These are phyloP conservation scores for Rhizopus delemar DNA, from an alignment of 371 early-diverging fungal genomes.

Conservation along the genomic window DNA sequence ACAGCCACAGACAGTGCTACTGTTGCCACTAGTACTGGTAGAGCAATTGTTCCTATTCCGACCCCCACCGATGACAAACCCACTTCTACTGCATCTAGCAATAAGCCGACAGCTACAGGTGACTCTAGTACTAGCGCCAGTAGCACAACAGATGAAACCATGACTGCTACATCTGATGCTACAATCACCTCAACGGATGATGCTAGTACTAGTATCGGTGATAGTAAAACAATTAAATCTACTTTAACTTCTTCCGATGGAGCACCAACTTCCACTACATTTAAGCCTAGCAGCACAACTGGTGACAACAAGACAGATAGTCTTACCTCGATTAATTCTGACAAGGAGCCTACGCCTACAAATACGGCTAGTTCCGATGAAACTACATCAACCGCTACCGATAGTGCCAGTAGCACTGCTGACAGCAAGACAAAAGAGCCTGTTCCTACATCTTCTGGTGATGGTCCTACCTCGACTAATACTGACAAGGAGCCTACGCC, in stretches of 20 bases:
- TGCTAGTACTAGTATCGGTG: too few relatives aligned
- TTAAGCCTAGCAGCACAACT: constrained; percentile 2
- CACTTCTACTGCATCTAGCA: not conserved
- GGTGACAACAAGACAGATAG: not conserved
- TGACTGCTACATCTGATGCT: too few relatives aligned
- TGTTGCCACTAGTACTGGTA: not conserved
- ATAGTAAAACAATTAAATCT: too few relatives aligned
- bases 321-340: constrained; percentile 1
- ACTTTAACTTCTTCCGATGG: too few relatives aligned
- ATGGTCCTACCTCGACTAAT: constrained; percentile 1
- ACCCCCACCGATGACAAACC: too few relatives aligned
- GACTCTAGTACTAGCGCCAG: too few relatives aligned
- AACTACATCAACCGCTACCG: not conserved
- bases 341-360: constrained; percentile 13
- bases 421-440: not conserved
- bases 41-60: not conserved
- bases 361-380: not conserved
- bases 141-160: too few relatives aligned
- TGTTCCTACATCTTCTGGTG: not conserved
- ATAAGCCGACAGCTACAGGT: not conserved
- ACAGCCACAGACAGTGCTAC: too few relatives aligned
- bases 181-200: too few relatives aligned
- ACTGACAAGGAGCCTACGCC: not conserved
- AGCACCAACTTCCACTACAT: not conserved
- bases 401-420: not conserved